phyloP scores from a whole-genome alignment of 805 yeast species.

The Kodamaea restingae region DNA sequence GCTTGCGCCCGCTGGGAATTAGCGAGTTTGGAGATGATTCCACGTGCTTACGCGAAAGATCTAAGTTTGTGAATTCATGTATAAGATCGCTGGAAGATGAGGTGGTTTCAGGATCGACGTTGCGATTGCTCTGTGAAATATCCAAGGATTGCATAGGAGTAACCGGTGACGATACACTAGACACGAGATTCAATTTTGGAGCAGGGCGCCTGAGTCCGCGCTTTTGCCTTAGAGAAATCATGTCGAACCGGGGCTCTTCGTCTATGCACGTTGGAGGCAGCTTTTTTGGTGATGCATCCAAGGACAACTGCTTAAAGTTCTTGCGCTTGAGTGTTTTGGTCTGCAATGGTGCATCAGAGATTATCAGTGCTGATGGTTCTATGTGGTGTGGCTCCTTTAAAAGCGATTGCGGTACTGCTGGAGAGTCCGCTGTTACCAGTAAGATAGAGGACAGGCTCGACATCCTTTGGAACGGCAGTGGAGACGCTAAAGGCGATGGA shows the following conservation, averaged over 20 bases:
- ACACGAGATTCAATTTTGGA: constrained; percentile 22
- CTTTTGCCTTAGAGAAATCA: constrained; percentile 16
- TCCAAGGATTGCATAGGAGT: constrained; percentile 5
- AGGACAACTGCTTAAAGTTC: constrained; percentile 35
- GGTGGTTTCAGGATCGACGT: constrained; percentile 23
- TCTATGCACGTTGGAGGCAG: constrained; percentile 4
- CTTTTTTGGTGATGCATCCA: constrained; percentile 15
- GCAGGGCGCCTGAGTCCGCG: constrained; percentile 27
- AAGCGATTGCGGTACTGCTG: constrained; percentile 1
- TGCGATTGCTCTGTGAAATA: constrained; percentile 17
- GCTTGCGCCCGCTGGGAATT: constrained; percentile 18
- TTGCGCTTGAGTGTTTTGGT: constrained; percentile 37
- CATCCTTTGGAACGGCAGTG: neutral
- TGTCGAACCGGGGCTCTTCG: constrained; percentile 5
- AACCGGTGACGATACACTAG: constrained; percentile 5
- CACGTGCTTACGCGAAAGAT: constrained; percentile 10
- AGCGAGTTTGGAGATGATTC: no score
- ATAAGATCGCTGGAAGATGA: constrained; percentile 20
- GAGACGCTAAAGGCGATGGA: constrained; percentile 20
- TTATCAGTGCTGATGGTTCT: neutral
- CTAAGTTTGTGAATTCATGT: constrained; percentile 26
- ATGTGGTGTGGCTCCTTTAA: no score
- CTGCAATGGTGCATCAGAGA: constrained; percentile 21
- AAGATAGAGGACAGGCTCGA: neutral
- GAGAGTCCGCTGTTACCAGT: constrained; percentile 3